Conservation (phyloP, 73 alveolate genomes). For the Symbiodinium pilosum region DNA sequence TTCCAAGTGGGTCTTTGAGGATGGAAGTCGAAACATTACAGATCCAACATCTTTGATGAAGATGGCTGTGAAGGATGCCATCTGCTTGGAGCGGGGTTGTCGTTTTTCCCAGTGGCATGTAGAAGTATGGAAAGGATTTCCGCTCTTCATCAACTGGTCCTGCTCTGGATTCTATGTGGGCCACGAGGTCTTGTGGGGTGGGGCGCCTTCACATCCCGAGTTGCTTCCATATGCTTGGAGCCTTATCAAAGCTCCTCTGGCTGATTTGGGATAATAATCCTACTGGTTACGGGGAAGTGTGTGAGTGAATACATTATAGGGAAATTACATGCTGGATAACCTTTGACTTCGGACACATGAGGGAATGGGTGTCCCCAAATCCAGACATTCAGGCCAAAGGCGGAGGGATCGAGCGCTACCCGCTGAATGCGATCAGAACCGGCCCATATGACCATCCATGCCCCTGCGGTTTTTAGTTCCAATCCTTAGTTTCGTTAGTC, state of each 20-base stretch:
- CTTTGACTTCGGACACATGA: neutral
- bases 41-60: neutral
- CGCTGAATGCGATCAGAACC: slow-evolving; percentile 1
- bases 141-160: slow-evolving; percentile 7
- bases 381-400: neutral
- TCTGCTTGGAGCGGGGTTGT: neutral
- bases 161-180: neutral
- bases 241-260: neutral
- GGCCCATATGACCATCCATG: neutral
- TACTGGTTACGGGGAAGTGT: neutral
- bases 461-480: neutral
- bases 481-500: neutral
- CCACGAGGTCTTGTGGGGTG: slow-evolving; percentile 11
- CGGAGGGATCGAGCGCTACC: slow-evolving; percentile 8
- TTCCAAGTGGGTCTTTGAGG: neutral
- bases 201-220: neutral
- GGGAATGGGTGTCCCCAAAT: neutral
- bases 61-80: neutral
- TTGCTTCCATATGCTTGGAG: neutral
- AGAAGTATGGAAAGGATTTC: neutral
- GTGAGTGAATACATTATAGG: neutral
- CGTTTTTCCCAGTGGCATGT: neutral
- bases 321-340: neutral
- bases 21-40: neutral
- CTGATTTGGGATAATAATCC: neutral